These are phyloP conservation scores for Coleophoma eucalyptorum DNA, from an alignment of 2,329 filamentous ascomycete genomes.

Conservation along the genomic window DNA sequence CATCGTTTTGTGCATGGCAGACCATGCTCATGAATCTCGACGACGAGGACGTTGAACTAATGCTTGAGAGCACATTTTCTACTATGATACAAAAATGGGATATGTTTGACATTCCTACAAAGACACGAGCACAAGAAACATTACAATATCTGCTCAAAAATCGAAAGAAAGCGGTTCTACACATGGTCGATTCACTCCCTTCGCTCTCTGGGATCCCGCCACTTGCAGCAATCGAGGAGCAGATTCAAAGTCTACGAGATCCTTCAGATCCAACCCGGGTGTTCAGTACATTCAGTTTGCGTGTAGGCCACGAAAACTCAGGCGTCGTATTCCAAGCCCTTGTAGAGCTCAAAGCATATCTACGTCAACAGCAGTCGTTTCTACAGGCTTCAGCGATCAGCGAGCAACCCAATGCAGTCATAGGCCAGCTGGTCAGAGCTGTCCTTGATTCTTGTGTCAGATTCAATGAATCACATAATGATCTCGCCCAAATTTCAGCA, in stretches of 20 bases:
- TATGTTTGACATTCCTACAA: constrained; percentile 57
- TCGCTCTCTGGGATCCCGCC: constrained; percentile 69
- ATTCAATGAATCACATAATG: constrained; percentile 64
- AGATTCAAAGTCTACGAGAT: constrained; percentile 61
- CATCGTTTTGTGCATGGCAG: constrained; percentile 81
- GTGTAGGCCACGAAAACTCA: constrained; percentile 78
- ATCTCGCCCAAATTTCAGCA: constrained; percentile 71
- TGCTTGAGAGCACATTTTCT: constrained; percentile 87
- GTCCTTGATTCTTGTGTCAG: constrained; percentile 83
- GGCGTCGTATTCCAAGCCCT: constrained; percentile 82
- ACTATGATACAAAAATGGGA: constrained; percentile 81
- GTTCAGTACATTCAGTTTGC: constrained; percentile 67
- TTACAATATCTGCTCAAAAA: constrained; percentile 42
- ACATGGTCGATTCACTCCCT: constrained; percentile 72
- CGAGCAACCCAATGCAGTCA: constrained; percentile 75
- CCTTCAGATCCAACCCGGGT: constrained; percentile 63
- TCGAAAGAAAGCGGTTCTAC: constrained; percentile 47
- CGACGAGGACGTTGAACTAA: constrained; percentile 71
- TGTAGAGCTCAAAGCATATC: constrained; percentile 69
- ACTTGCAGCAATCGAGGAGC: constrained; percentile 63
- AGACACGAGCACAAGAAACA: constrained; percentile 55
- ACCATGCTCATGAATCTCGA: constrained; percentile 72
- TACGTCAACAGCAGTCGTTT: constrained; percentile 70
- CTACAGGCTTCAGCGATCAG: constrained; percentile 77
- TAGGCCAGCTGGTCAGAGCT: constrained; percentile 68